Evolutionary conservation across 2,329 filamentous ascomycete genomes (phyloP), one percentile per base, ranked within the genome.

Genomic region (Pezicula neosporulosa): DNA sequence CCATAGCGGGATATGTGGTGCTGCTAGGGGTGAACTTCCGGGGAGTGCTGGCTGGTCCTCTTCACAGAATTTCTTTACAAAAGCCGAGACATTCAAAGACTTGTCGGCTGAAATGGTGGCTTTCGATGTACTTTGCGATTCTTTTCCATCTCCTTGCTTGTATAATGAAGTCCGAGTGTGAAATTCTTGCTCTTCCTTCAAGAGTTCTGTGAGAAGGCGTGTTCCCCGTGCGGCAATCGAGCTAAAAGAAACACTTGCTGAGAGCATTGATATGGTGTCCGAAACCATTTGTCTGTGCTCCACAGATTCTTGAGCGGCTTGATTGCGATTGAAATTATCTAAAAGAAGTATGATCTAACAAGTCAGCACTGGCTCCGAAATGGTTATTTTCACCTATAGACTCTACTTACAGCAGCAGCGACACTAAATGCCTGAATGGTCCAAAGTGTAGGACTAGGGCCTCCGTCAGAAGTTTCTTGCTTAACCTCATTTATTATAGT

Each of bases 211-310:
- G 8, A 74, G 55, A 1, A 74, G 64, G 18, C 66, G 67, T 10
- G 67, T 60, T 4, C 71, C 71, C 9, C 72, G 66, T 1, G 57
- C 51, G 4, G 71, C 70, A 15, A 74, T 67, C 16, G 68, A 68
- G 56, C 70, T 72, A n/a, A 65, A 67, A 1, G 58, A 53, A n/a
- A 43, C 42, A 35, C 63, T 71, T 12, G 58, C 58, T 13, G 63
- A 55, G 5, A 74, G 62, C 10, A 66, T 61, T 0, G 49, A 53
- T 28, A 72, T 63, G 0, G 67, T 62, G 46, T 66, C 66, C 27
- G 66, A 60, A 2, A 69, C 65, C 13, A 66, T 60, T 10, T 59
- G 55, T 54, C 55, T 65, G 56, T 61, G 70, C 54, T 61, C 70
- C 49, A 46, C 59, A 58, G 50, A 62, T 58, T 57, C 68, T 3